Evolutionary conservation across 192 early-diverging fungal species (phyloP), one percentile per base, ranked within the genome.

Genomic region (Piromyces finnis): DNA sequence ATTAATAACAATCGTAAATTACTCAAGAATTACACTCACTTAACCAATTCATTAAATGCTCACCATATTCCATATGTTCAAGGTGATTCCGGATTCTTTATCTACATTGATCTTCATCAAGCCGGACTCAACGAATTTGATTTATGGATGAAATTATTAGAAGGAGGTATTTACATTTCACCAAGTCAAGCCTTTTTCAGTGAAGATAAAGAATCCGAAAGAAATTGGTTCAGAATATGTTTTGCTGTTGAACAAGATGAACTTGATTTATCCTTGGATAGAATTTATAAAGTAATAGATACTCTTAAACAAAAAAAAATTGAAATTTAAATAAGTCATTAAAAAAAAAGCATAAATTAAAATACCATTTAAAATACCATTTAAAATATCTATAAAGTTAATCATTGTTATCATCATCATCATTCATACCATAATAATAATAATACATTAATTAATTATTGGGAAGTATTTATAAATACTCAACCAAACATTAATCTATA

Each of bases 41-140:
- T 88, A 5, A 81, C 84, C 16, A 78, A 78, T 13, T 85, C 86
- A 22, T 81, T 95, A 16, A 81, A 84, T 9, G 37, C 81, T 32
- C 85, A 86, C 77, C 79, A 83, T 1, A 86, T 95, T 78, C 78
- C 85, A 30, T 93, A 85, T 79, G 32, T 91, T 18, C 88, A 88
- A 9, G 88, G 92, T 4, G 83, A 90, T 32, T 91, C 90, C 1
- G 94, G 92, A 18, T 92, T 92, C 83, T 96, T 93, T 83, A 68
- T 95, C 12, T 92, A 90, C 86, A 81, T 94, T 51, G 89, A 91
- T 68, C 83, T 93, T 68, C 51, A 68, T n/a, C 51, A 68, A 68
- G 51, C 51, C 18, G 51, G 26, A 68, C 1, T 68, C 0, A 6
- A 68, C n/a, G 51, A 68, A 68, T 68, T 26, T n/a, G 51, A 68